Evolutionary conservation across 495 filamentous ascomycete species (phyloP).

Genomic region (Penicillium robsamsonii): DNA sequence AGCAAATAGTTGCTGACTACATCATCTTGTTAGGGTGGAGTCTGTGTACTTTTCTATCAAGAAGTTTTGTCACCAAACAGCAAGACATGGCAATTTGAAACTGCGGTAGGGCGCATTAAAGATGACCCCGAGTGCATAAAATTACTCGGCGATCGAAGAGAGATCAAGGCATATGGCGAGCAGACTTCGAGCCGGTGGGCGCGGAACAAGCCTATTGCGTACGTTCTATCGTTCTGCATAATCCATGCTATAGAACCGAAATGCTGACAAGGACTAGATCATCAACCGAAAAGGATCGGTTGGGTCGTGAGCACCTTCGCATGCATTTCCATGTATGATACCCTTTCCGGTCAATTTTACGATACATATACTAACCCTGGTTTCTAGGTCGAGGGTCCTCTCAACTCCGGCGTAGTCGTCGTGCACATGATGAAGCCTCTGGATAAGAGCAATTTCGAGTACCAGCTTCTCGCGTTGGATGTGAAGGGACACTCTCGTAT

Average conservation of each 20-base stretch:
- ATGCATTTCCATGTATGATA: slow-evolving; percentile 82
- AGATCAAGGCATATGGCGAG: slow-evolving; percentile 84
- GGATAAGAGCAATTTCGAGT: slow-evolving; percentile 67
- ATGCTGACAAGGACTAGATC: slow-evolving; percentile 45
- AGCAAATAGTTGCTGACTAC: slow-evolving; percentile 11
- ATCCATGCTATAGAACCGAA: neutral
- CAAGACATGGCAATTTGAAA: slow-evolving; percentile 84
- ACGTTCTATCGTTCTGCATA: slow-evolving; percentile 28
- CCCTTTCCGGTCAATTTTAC: neutral
- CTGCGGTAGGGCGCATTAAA: slow-evolving; percentile 76
- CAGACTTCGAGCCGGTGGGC: slow-evolving; percentile 80
- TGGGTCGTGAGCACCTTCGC: slow-evolving; percentile 75
- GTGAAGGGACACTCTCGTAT: slow-evolving; percentile 57
- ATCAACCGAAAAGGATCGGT: slow-evolving; percentile 61
- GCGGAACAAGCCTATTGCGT: slow-evolving; percentile 81
- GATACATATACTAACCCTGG: slow-evolving; percentile 10
- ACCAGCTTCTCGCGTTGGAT: slow-evolving; percentile 78
- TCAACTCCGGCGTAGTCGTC: slow-evolving; percentile 68
- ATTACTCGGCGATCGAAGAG: slow-evolving; percentile 70
- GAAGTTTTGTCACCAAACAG: slow-evolving; percentile 88
- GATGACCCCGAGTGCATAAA: slow-evolving; percentile 64
- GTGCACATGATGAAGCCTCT: slow-evolving; percentile 72
- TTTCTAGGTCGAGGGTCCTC: slow-evolving; percentile 74
- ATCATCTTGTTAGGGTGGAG: slow-evolving; percentile 56
- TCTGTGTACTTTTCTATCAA: slow-evolving; percentile 73